A percentile compares a stretch with the other conserved stretches of the same genome.
Conservation (phyloP, 352 stramenopile genomes). For the Pythium utonaiense region DNA sequence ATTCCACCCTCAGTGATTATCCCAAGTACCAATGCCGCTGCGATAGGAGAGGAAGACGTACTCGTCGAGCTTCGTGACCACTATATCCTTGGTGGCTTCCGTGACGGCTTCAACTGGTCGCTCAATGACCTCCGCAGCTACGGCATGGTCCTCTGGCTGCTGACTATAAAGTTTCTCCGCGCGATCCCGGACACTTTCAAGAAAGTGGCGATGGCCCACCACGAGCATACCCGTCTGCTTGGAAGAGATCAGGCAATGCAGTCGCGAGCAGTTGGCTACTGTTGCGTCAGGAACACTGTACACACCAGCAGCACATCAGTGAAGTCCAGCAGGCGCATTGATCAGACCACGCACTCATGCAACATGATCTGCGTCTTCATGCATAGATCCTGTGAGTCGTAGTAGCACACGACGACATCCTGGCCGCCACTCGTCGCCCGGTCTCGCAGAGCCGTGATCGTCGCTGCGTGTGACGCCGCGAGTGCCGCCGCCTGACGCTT, state of each 20-base stretch:
- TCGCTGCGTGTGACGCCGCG: conserved; percentile 6
- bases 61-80: conserved; percentile 17
- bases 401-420: conserved; percentile 36
- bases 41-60: too few species aligned
- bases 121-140: background rate
- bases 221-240: conserved; percentile 34
- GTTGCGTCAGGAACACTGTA: conserved; percentile 19
- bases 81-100: background rate
- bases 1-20: background rate
- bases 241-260: conserved; percentile 46
- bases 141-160: background rate
- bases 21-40: background rate
- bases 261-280: conserved; percentile 37
- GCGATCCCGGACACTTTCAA: conserved; percentile 16
- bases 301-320: background rate
- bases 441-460: conserved; percentile 20
- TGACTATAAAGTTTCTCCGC: background rate
- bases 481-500: conserved; percentile 10
- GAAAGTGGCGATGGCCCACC: conserved; percentile 34
- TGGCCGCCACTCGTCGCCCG: conserved; percentile 7
- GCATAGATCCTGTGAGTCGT: conserved; percentile 22
- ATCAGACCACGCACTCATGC: conserved; percentile 11
- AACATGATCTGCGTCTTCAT: conserved; percentile 24
- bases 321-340: background rate
- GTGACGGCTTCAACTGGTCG: background rate